Conservation (phyloP, 176 grass and related monocot genomes). For the Carex littledalei region DNA sequence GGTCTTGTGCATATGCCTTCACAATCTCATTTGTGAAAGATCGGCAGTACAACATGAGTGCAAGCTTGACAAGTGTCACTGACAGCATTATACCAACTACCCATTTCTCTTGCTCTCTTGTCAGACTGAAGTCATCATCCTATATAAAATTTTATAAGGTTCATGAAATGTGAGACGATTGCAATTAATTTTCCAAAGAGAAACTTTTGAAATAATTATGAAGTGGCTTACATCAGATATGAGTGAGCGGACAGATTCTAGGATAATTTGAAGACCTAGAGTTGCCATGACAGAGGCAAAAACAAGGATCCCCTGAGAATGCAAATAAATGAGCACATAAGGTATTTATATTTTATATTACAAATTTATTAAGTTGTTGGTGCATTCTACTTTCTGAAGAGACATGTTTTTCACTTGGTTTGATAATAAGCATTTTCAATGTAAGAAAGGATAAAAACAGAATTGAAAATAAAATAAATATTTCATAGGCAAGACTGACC, state of each 20-base stretch:
- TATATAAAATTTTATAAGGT: slow-evolving; percentile 9
- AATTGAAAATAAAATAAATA: not conserved
- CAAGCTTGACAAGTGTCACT: slow-evolving; percentile 80
- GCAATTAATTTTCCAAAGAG: slow-evolving; percentile 2
- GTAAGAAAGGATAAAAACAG: not conserved
- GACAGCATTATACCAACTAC: slow-evolving; percentile 72
- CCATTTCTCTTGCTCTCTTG: slow-evolving; percentile 81
- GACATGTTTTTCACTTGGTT: not conserved
- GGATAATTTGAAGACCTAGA: slow-evolving; percentile 90
- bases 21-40: slow-evolving; percentile 87
- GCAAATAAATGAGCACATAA: not conserved
- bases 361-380: not conserved
- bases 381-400: not conserved
- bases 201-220: not conserved
- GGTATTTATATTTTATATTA: not conserved
- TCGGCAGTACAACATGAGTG: slow-evolving; percentile 66
- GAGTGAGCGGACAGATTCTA: slow-evolving; percentile 71
- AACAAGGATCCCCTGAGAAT: slow-evolving; percentile 88
- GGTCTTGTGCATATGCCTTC: slow-evolving; percentile 92
- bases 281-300: slow-evolving; percentile 99
- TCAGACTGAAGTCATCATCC: slow-evolving; percentile 80
- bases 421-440: not conserved
- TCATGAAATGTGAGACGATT: not conserved
- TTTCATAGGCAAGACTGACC: slow-evolving; percentile 42
- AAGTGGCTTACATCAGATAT: slow-evolving; percentile 17